These are phyloP conservation scores for Monoraphidium neglectum DNA, from an alignment of 139 green algal genomes.

Conservation along the genomic window DNA sequence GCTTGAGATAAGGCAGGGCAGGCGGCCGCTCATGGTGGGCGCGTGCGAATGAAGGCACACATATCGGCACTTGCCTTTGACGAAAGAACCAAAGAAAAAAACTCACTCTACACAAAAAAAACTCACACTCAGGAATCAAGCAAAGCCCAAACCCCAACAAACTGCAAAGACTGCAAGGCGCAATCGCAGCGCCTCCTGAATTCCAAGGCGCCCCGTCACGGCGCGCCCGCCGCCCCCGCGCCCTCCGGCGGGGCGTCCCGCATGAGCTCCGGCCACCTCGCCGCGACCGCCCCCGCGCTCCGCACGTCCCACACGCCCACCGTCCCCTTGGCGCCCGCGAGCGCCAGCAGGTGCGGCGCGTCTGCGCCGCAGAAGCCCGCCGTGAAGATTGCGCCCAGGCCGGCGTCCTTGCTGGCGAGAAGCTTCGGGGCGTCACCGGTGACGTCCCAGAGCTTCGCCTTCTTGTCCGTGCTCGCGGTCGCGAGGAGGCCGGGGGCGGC, in stretches of 20 bases:
- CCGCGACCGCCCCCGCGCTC: slow-evolving; percentile 36
- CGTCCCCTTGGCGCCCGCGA: slow-evolving; percentile 78
- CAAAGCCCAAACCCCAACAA: not conserved
- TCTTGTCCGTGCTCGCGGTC: slow-evolving; percentile 93
- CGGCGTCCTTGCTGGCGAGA: slow-evolving; percentile 73
- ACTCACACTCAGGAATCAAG: not conserved
- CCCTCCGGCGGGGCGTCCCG: not conserved
- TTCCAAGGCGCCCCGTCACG: not conserved
- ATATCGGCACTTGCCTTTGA: not conserved
- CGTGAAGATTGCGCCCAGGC: slow-evolving; percentile 79
- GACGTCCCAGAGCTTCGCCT: slow-evolving; percentile 94
- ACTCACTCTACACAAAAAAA: not conserved
- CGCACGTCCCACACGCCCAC: slow-evolving; percentile 86
- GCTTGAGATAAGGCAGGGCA: not conserved
- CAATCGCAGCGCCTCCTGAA: not conserved
- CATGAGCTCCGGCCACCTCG: slow-evolving; percentile 41
- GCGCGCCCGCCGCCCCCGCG: too few species aligned
- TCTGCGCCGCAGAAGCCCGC: slow-evolving; percentile 71
- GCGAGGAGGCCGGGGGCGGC: slow-evolving; percentile 72
- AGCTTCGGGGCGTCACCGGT: slow-evolving; percentile 50
- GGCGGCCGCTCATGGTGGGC: not conserved
- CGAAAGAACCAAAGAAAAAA: not conserved
- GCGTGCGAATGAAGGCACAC: not conserved
- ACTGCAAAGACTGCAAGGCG: not conserved
- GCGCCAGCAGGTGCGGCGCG: slow-evolving; percentile 73